Conservation (phyloP, 2,329 filamentous ascomycete species). For the Cladosporium austrohemisphaericum region DNA sequence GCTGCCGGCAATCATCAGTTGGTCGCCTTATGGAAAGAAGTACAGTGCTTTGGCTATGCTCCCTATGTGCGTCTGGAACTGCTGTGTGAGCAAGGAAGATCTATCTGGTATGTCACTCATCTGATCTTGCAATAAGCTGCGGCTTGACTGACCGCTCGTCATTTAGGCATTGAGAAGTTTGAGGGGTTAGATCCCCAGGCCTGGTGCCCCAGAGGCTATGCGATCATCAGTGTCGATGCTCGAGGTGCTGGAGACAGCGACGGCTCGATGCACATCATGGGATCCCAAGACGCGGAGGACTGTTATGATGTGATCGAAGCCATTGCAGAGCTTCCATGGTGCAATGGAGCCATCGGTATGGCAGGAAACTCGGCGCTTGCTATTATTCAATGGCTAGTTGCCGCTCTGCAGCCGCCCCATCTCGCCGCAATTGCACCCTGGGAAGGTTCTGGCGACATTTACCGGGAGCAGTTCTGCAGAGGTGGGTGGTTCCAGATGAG, state of each 20-base stretch:
- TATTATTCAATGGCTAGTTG: conserved; percentile 31
- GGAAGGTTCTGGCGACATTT: conserved; percentile 9
- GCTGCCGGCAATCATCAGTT: conserved; percentile 44
- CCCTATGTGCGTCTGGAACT: conserved; percentile 38
- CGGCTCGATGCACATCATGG: conserved; percentile 38
- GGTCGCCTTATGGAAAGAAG: conserved; percentile 47
- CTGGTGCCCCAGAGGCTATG: conserved; percentile 35
- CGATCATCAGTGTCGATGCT: conserved; percentile 34
- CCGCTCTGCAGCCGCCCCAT: conserved; percentile 4
- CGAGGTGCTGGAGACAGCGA: conserved; percentile 34
- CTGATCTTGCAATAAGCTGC: neutral
- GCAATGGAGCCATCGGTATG: conserved; percentile 43
- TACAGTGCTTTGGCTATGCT: conserved; percentile 39
- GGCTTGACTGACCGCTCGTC: neutral
- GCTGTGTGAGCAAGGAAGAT: conserved; percentile 32
- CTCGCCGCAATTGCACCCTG: conserved; percentile 11
- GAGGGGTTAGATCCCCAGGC: conserved; percentile 41
- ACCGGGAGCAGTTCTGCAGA: conserved; percentile 43
- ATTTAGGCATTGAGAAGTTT: conserved; percentile 39
- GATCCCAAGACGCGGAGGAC: conserved; percentile 44
- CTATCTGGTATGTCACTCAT: conserved; percentile 15
- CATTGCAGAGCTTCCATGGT: conserved; percentile 42
- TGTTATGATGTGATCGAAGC: conserved; percentile 45
- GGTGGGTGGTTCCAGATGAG: conserved; percentile 41
- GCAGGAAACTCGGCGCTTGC: conserved; percentile 36